These are phyloP conservation scores for Pyrenophora seminiperda DNA, from an alignment of 2,329 filamentous ascomycete species.

Conservation along the genomic window DNA sequence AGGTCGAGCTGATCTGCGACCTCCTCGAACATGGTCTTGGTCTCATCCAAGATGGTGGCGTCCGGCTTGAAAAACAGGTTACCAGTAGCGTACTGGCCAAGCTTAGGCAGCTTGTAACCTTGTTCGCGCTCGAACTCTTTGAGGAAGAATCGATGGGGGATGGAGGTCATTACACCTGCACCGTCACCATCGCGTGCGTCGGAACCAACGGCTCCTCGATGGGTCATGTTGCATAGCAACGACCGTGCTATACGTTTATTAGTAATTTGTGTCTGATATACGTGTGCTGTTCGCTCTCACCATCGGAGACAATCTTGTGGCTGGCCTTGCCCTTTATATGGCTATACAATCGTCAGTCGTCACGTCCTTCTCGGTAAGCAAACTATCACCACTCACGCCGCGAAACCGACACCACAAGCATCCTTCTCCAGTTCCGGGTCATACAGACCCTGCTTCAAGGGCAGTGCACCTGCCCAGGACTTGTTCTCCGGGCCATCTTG, in stretches of 20 bases:
- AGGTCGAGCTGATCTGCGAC: slow-evolving; percentile 86
- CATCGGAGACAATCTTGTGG: slow-evolving; percentile 99
- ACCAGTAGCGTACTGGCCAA: slow-evolving; percentile 93
- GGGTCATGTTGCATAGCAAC: slow-evolving; percentile 99
- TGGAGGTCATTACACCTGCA: slow-evolving; percentile 98
- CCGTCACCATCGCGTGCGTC: slow-evolving; percentile 98
- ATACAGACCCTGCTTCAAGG: slow-evolving; percentile 98
- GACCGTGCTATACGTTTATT: slow-evolving; percentile 69
- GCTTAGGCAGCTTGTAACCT: slow-evolving; percentile 81
- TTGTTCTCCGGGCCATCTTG: slow-evolving; percentile 78
- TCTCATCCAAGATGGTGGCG: slow-evolving; percentile 84
- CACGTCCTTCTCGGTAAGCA: neutral
- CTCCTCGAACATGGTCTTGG: slow-evolving; percentile 90
- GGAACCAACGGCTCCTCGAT: slow-evolving; percentile 95
- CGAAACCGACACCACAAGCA: slow-evolving; percentile 99
- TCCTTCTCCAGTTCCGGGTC: slow-evolving; percentile 96
- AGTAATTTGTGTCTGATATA: slow-evolving; percentile 34
- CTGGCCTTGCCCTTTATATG: slow-evolving; percentile 97
- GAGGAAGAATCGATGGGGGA: slow-evolving; percentile 96
- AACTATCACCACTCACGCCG: slow-evolving; percentile 69
- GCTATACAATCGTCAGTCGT: slow-evolving; percentile 57
- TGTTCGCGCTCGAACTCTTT: slow-evolving; percentile 97
- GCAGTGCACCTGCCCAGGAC: slow-evolving; percentile 93
- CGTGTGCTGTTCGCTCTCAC: slow-evolving; percentile 58
- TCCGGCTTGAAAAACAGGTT: slow-evolving; percentile 99